Base-by-base conservation (phyloP, 768 basidiomycete genomes). In the Chlorophyllum brunneum region DNA sequence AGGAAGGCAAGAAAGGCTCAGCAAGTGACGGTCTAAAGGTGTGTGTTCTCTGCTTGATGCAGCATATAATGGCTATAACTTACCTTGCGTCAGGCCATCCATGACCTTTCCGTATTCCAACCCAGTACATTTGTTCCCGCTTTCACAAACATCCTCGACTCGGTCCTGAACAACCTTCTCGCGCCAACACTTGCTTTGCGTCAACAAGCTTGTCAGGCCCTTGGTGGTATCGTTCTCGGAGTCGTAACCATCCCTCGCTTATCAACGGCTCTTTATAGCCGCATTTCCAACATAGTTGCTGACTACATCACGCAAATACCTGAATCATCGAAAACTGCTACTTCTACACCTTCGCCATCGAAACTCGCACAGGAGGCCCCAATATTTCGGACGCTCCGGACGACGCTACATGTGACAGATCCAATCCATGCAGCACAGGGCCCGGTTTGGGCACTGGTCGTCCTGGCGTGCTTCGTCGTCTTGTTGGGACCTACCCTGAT, bases 1-100 rank as follows among this genome's bases (percentile, higher is more conserved):
- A 88, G 63, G 91, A 93, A 64, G 91, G 91, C 8, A 92, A 92
- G 72, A 92, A 90, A 61, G 91, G 91, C 0, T 82, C 90, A 3
- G 78, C 75, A 1, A 85, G 78, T 29, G 90, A 93, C 64, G 88
- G 86, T 18, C 74, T 91, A 40, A 88, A 84, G 78, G 90, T 85
- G 62, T 58, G 67, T 63, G 49, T 46, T 50, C 43, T 37, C 36
- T 31, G 29, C 22, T 56, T 48, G n/a, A n/a, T 56, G 42, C 51
- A 36, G 23, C 23, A 38, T 50, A 13, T 38, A 24, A 39, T 42
- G 26, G 20, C 3, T 11, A 31, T 51, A 43, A 60, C 38, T 51
- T 20, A 27, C 6, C 9, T 10, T n/a, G 39, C 38, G 33, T 9
- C 49, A 90, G 88, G 88, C 88, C 3, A 75, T 91, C 26, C 82